Conservation (phyloP, 2,329 filamentous ascomycete genomes). For the Penicillium sp. region DNA sequence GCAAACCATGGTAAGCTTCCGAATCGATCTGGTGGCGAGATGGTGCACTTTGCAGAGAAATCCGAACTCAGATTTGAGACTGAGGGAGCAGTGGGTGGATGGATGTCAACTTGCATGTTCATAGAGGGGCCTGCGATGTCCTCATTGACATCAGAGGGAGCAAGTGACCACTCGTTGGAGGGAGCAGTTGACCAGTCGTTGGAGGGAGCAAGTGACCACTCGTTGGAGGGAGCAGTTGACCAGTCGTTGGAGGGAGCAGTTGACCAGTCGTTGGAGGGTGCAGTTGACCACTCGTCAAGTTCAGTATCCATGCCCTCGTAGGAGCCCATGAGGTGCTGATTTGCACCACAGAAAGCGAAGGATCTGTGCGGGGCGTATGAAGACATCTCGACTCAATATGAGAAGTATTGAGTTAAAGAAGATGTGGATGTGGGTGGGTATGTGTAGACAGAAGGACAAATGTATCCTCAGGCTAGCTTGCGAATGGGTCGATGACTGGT, state of each 20-base stretch:
- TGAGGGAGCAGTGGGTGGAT: too few relatives aligned
- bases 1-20: background rate
- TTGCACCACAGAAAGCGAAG: background rate
- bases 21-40: background rate
- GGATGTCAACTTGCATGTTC: background rate
- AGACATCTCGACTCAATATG: background rate
- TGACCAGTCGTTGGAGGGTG: too few relatives aligned
- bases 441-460: background rate
- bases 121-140: too few relatives aligned
- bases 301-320: too few relatives aligned
- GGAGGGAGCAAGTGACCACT: background rate
- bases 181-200: too few relatives aligned
- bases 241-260: background rate
- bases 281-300: too few relatives aligned
- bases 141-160: background rate
- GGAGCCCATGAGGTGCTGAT: background rate
- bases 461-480: background rate
- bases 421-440: background rate
- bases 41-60: background rate
- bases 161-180: too few relatives aligned
- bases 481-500: background rate
- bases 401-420: background rate
- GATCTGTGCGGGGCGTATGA: too few relatives aligned
- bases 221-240: too few relatives aligned
- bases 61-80: background rate